Base-by-base conservation (phyloP, 345 rosid species). In the Lenwebbia sp. region DNA sequence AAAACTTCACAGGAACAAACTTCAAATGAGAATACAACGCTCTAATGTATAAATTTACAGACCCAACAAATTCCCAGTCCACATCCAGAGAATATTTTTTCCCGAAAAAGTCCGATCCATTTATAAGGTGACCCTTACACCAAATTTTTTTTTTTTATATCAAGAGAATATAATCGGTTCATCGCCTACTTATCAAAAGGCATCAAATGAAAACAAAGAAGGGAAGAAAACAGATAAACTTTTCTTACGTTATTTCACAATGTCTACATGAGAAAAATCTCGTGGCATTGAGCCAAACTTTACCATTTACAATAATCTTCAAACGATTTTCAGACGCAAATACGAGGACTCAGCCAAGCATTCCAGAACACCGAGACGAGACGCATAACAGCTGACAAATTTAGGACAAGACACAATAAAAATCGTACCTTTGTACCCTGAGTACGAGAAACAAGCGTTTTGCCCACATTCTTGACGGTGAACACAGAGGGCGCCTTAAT, bases 401-500 rank as follows among this genome's bases (percentile, higher is more conserved):
- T 19, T 41, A 37, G 2, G 78, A 44, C 81, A 70, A 70, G 81
- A 37, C 81, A 70, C 81, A 40, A 10, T 2, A 4, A 70, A 70
- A 37, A 33, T 19, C 26, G 81, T 85, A 97, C 99, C 95, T 97
- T 95, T 83, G 99, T 96, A 54, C 98, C 99, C 95, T 97, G 99
- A 23, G 99, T 97, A 86, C 98, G 94, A 86, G 95, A 90, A 54
- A 97, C 98, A 62, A 96, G 96, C 13, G 99, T 97, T 87, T 95
- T 97, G 54, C 99, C 99, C 0, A 97, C 98, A 86, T 94, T 94
- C 88, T 91, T 94, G 5, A 84, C 74, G 7, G 53, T 86, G 88
- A 97, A 97, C 83, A 88, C 88, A 2, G 99, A 94, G 13, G 99
- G 99, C 83, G 99, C 99, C 92, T 97, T 97, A 85, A 96, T 92